These are phyloP conservation scores for Phaeosphaeria sp. DNA, from an alignment of 2,329 filamentous ascomycete species.

Conservation along the genomic window DNA sequence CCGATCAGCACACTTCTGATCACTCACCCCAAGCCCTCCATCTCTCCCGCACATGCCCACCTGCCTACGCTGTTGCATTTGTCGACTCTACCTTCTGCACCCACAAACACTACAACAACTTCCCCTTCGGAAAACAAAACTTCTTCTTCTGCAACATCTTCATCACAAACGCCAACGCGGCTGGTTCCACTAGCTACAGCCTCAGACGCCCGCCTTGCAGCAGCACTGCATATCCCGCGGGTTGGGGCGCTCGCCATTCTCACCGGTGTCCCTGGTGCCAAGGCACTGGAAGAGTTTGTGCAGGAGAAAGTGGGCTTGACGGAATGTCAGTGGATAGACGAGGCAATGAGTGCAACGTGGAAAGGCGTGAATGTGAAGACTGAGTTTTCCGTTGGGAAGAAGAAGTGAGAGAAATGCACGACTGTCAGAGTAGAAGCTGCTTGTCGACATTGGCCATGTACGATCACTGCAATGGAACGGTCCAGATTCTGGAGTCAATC, in stretches of 20 bases:
- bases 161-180: constrained; percentile 51
- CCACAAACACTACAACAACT: too few species aligned
- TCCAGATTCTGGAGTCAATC: too few species aligned
- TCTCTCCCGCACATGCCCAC: constrained; percentile 43
- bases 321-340: constrained; percentile 64
- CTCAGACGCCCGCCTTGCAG: constrained; percentile 64
- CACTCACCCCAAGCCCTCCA: constrained; percentile 40
- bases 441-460: too few species aligned
- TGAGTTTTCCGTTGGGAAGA: constrained; percentile 3
- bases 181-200: constrained; percentile 69
- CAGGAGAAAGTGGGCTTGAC: constrained; percentile 60
- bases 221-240: constrained; percentile 66
- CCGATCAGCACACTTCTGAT: constrained; percentile 38
- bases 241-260: constrained; percentile 70
- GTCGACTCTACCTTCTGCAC: constrained; percentile 24
- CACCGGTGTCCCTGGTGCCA: constrained; percentile 63
- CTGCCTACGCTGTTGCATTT: constrained; percentile 42
- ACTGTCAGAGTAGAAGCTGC: too few species aligned
- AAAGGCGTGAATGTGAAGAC: constrained; percentile 51
- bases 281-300: constrained; percentile 64
- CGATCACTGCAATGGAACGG: too few species aligned
- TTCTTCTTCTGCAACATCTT: constrained; percentile 3
- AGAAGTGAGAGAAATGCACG: background rate
- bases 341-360: constrained; percentile 52
- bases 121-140: too few species aligned